Conservation (phyloP, 2,329 filamentous ascomycete species). For the Tolypocladium cylindrosporum region DNA sequence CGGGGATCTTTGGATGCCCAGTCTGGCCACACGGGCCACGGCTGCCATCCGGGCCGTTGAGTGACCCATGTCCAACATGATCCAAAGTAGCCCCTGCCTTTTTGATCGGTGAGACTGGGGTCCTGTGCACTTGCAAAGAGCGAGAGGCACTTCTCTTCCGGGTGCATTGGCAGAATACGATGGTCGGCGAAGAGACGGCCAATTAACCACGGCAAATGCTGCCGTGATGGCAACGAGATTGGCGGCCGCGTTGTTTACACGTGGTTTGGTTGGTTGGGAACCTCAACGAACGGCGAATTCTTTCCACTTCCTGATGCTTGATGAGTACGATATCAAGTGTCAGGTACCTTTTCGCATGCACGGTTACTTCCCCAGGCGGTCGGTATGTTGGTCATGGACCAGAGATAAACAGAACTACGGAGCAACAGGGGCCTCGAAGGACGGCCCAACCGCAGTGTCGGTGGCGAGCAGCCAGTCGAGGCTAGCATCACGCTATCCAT, state of each 20-base stretch:
- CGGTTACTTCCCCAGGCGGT: neutral
- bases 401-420: neutral
- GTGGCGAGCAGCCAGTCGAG: conserved; percentile 3
- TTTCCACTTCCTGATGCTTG: neutral
- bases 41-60: conserved; percentile 24
- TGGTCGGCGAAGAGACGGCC: neutral
- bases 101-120: neutral
- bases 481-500: conserved; percentile 1
- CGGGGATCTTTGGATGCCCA: conserved; percentile 12
- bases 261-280: neutral
- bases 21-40: conserved; percentile 18
- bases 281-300: neutral
- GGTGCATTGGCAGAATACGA: neutral
- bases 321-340: neutral
- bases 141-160: neutral
- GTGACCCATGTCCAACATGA: conserved; percentile 10
- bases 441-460: conserved; percentile 5
- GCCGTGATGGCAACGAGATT: neutral
- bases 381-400: neutral
- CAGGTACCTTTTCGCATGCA: no score
- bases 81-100: neutral
- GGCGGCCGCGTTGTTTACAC: neutral
- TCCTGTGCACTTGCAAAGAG: neutral
- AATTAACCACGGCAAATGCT: neutral
- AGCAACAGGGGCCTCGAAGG: neutral